Evolutionary conservation across 441 rosid genomes (phyloP).

Genomic region (Adansonia gregorii): DNA sequence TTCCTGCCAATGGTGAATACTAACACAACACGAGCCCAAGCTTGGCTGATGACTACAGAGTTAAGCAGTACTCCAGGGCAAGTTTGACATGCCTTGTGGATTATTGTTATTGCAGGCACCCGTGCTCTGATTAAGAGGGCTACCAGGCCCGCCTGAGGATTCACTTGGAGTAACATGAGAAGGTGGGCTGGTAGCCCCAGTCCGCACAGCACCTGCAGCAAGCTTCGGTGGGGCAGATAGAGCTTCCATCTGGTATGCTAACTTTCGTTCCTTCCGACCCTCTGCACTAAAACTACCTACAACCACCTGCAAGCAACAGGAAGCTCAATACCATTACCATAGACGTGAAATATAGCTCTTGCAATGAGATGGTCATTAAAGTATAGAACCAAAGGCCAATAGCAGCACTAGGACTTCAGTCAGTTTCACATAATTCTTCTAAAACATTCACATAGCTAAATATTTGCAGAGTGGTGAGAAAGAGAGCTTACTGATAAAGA

Average conservation of each 20-base stretch:
- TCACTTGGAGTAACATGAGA: constrained; percentile 73
- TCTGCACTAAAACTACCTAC: constrained; percentile 77
- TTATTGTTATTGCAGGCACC: constrained; percentile 50
- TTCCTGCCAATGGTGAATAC: constrained; percentile 28
- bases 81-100: constrained; percentile 49
- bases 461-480: background rate
- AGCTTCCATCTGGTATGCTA: constrained; percentile 44
- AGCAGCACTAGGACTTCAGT: background rate
- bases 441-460: background rate
- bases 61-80: constrained; percentile 53
- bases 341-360: background rate
- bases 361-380: background rate
- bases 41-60: constrained; percentile 26
- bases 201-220: constrained; percentile 36
- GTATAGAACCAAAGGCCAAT: background rate
- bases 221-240: constrained; percentile 38
- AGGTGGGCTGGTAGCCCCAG: constrained; percentile 65
- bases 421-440: background rate
- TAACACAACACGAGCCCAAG: constrained; percentile 27
- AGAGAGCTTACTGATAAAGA: background rate
- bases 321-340: background rate
- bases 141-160: constrained; percentile 70
- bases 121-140: constrained; percentile 72
- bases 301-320: constrained; percentile 53
- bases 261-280: constrained; percentile 54